phyloP scores from a whole-genome alignment of 1,284 basidiomycete genomes.

The Microbotryomycetes sp. region DNA sequence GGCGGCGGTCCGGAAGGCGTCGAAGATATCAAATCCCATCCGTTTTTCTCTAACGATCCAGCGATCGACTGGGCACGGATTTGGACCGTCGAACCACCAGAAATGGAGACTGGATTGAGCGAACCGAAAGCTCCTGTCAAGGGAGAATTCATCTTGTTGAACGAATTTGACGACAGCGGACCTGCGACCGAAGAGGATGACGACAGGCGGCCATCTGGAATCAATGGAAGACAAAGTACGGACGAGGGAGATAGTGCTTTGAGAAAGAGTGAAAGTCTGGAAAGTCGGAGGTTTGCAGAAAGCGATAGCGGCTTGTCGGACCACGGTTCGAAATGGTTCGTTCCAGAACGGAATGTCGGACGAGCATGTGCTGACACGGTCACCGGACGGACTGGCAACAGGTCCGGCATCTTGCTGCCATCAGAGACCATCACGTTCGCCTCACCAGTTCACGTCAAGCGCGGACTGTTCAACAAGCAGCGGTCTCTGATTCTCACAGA shows the following conservation, averaged over 20 bases:
- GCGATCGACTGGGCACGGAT: constrained; percentile 60
- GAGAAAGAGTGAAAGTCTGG: not conserved
- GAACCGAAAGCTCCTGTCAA: constrained; percentile 13
- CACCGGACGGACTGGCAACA: too few relatives aligned
- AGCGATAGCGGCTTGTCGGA: not conserved
- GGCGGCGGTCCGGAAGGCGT: constrained; percentile 55
- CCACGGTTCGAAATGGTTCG: not conserved
- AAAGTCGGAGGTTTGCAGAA: not conserved
- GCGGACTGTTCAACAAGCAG: constrained; percentile 42
- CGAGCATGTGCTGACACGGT: too few relatives aligned
- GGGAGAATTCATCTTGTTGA: constrained; percentile 26
- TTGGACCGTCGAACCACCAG: constrained; percentile 53
- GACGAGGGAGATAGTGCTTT: not conserved
- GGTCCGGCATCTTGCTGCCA: constrained; percentile 34
- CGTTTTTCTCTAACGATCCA: constrained; percentile 55
- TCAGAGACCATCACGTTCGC: constrained; percentile 43
- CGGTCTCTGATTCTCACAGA: constrained; percentile 48
- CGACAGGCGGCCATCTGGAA: not conserved
- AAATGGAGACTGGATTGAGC: constrained; percentile 41
- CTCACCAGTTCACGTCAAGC: constrained; percentile 35
- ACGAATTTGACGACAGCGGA: not conserved
- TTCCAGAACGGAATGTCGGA: too few relatives aligned
- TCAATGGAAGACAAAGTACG: constrained; percentile 2
- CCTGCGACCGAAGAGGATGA: not conserved
- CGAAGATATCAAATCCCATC: constrained; percentile 59